Percentiles rank a stretch among this genome's conserved stretches.
These are phyloP conservation scores for Rubia peregrina DNA, from an alignment of 305 asterid genomes.

Conservation along the genomic window DNA sequence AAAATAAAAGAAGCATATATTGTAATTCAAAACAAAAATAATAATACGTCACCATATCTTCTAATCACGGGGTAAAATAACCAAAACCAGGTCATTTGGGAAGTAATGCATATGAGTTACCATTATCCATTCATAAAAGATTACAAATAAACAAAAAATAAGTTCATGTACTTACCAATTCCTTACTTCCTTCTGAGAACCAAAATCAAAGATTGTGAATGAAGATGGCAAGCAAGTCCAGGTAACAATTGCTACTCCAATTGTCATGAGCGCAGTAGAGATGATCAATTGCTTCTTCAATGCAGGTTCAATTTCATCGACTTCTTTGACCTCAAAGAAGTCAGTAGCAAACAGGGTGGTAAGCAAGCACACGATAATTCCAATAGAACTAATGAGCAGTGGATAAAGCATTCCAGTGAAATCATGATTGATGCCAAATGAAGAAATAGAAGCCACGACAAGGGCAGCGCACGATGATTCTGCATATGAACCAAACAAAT, in stretches of 20 bases:
- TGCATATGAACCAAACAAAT: conserved; percentile 90
- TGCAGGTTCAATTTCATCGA: conserved; percentile 67
- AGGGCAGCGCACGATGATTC: conserved; percentile 91
- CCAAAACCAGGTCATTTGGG: neutral
- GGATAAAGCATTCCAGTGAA: conserved; percentile 77
- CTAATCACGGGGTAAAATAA: neutral
- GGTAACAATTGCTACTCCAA: conserved; percentile 51
- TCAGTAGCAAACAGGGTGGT: conserved; percentile 81
- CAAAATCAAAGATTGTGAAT: conserved; percentile 69
- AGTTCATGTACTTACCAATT: conserved; percentile 49
- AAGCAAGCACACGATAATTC: conserved; percentile 70
- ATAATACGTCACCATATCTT: neutral
- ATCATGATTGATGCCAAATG: conserved; percentile 72
- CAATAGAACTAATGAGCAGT: conserved; percentile 81
- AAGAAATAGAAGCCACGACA: conserved; percentile 80
- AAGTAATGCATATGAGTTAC: neutral
- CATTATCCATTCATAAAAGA: too few species aligned
- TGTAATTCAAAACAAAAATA: neutral
- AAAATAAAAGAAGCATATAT: neutral
- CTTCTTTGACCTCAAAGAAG: conserved; percentile 60
- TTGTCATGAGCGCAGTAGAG: conserved; percentile 66
- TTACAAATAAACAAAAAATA: neutral
- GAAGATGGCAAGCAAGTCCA: conserved; percentile 65
- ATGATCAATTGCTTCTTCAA: conserved; percentile 64
- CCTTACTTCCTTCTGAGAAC: conserved; percentile 57